A percentile compares a stretch with the other conserved stretches of the same genome.
phyloP scores from a whole-genome alignment of 768 basidiomycete genomes.

The Dendrothele bispora region DNA sequence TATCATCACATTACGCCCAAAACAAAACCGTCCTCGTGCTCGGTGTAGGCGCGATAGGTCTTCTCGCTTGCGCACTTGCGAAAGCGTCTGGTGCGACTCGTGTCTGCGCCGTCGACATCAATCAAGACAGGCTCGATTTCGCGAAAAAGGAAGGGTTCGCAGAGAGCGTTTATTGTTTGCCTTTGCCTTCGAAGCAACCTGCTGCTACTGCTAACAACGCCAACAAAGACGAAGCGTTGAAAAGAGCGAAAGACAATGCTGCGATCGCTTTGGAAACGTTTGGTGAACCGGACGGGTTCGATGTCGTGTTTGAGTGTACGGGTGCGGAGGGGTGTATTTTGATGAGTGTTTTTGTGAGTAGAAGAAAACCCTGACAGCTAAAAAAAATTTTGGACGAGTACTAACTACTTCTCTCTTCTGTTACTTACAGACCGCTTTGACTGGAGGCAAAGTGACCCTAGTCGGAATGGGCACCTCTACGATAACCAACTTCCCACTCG shows the following conservation, averaged over 20 bases:
- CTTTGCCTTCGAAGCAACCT: conserved; percentile 6
- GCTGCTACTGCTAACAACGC: conserved; percentile 28
- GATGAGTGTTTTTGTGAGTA: conserved; percentile 86
- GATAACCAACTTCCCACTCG: conserved; percentile 72
- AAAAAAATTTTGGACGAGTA: no score
- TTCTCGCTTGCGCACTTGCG: conserved; percentile 83
- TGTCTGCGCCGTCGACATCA: conserved; percentile 84
- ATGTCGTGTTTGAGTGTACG: conserved; percentile 93
- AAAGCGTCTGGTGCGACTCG: conserved; percentile 67
- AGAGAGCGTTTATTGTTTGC: conserved; percentile 66
- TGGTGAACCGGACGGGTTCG: conserved; percentile 74
- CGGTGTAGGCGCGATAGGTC: conserved; percentile 91
- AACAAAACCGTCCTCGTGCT: conserved; percentile 83
- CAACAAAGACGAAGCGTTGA: conserved; percentile 51
- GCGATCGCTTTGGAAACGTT: conserved; percentile 54
- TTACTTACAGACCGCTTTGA: no score
- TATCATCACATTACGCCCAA: conserved; percentile 24
- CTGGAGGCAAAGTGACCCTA: conserved; percentile 89
- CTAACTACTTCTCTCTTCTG: no score
- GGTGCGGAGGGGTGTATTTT: conserved; percentile 92
- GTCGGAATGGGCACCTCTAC: conserved; percentile 94
- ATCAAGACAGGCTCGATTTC: conserved; percentile 77
- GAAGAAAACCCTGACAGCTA: no score
- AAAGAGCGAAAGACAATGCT: conserved; percentile 59
- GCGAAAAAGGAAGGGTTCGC: conserved; percentile 63